Evolutionary conservation across 2,329 filamentous ascomycete genomes (phyloP), one percentile per base, ranked within the genome.

Genomic region (Stachybotrys echinatus): DNA sequence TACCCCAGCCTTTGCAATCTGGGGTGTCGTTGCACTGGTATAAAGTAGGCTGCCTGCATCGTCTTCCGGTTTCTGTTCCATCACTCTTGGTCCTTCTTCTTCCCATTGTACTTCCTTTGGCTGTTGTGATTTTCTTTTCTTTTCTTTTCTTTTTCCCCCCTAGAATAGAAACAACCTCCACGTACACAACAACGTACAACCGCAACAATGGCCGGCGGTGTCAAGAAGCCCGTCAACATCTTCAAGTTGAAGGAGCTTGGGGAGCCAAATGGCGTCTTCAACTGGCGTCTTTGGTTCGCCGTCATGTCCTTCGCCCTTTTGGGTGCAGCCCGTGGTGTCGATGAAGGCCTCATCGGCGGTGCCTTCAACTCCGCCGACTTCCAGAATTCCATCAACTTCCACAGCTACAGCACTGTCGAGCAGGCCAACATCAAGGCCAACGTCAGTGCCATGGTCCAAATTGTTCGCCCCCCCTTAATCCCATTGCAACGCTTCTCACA

Each of bases 391-490:
- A 85, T 88, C 62, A 60, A 81, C 56, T 81, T 83, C 53, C 67
- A 72, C 6, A 70, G 73, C 2, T 83, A 84, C 59, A 71, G 67
- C 43, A 58, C 66, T 0, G 70, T 75, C 4, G 74, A 80, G 44
- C 72, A 79, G 61, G 83, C 85, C 53, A 83, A 88, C 64, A 84
- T 86, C 69, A 83, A 87, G 67, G 83, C 79, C 57, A 92, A 92
- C 65, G 86, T 92, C 49, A 86, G 87, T 2, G 80, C 85, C 45
- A 92, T 92, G 88, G 88, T 92, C 0, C 88, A 91, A 67, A 82
- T 91, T 59, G 88, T n/a, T n/a, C n/a, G n/a, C n/a, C n/a, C n/a
- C n/a, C n/a, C n/a, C n/a, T n/a, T n/a, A n/a, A n/a, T n/a, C n/a
- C n/a, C n/a, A n/a, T n/a, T n/a, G n/a, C n/a, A n/a, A n/a, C n/a